phyloP scores from a whole-genome alignment of 2,329 filamentous ascomycete species.

The Colletotrichum destructivum region DNA sequence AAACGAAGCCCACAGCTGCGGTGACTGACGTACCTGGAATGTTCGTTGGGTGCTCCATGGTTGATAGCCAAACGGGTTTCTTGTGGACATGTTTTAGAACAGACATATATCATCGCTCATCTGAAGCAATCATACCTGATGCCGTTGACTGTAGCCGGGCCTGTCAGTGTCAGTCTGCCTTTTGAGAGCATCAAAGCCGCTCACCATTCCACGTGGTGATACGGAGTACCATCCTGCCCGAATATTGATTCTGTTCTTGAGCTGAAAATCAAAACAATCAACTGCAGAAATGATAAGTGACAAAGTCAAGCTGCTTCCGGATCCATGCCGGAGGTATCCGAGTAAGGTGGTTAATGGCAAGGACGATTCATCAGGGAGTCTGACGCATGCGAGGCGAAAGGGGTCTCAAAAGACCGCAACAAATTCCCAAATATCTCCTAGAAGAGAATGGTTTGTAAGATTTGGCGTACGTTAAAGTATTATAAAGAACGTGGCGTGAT shows the following conservation, averaged over 20 bases:
- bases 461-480: not conserved
- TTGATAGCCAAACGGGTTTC: constrained; percentile 87
- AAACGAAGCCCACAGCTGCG: not conserved
- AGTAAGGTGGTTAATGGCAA: not conserved
- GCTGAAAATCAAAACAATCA: not conserved
- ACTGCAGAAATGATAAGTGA: constrained; percentile 1
- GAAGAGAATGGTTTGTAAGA: too few relatives aligned
- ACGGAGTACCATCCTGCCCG: constrained; percentile 76
- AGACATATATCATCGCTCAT: not conserved
- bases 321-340: constrained; percentile 8
- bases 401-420: not conserved
- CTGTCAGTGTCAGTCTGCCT: constrained; percentile 45
- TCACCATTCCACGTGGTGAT: constrained; percentile 91
- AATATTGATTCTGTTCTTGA: not conserved
- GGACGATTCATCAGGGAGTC: not conserved
- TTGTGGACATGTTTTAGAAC: constrained; percentile 50
- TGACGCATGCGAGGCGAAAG: not conserved
- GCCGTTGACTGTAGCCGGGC: constrained; percentile 75
- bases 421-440: not conserved
- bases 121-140: constrained; percentile 70
- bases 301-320: constrained; percentile 14
- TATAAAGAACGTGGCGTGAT: not conserved
- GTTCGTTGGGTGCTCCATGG: constrained; percentile 83
- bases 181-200: constrained; percentile 42
- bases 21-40: constrained; percentile 69